Conservation (phyloP, 1,139 yeast genomes). For the Hanseniaspora uvarum region DNA sequence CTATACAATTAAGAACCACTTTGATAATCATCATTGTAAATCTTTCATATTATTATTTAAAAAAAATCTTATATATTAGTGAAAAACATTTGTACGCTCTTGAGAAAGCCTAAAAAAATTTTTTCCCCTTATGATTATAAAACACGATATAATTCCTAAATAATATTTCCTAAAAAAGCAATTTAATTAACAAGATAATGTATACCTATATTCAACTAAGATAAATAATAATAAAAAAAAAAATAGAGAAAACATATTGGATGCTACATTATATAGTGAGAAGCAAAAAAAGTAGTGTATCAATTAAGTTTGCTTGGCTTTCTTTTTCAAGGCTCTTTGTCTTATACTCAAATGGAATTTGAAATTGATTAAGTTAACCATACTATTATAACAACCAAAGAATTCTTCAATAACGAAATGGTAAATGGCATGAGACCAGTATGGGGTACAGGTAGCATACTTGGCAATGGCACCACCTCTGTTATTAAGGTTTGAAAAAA, state of each 20-base stretch:
- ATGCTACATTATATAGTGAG: not conserved
- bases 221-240: too few relatives aligned
- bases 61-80: too few relatives aligned
- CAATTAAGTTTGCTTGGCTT: conserved; percentile 37
- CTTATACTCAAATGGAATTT: conserved; percentile 74
- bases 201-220: too few relatives aligned
- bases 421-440: conserved; percentile 87
- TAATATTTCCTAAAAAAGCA: not conserved
- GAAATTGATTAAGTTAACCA: conserved; percentile 59
- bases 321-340: conserved; percentile 70
- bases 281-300: too few relatives aligned
- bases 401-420: conserved; percentile 72
- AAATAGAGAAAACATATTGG: too few relatives aligned
- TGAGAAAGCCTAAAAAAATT: not conserved
- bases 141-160: not conserved
- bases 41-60: too few relatives aligned
- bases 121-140: not conserved
- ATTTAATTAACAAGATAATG: not conserved
- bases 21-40: too few relatives aligned
- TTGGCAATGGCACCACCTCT: conserved; percentile 90
- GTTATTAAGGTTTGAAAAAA: conserved; percentile 62
- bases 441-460: conserved; percentile 79
- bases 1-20: too few relatives aligned
- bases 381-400: conserved; percentile 67
- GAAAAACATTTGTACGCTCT: too few relatives aligned